phyloP scores from a whole-genome alignment of 2,329 filamentous ascomycete genomes.

The Talaromyces islandicus region DNA sequence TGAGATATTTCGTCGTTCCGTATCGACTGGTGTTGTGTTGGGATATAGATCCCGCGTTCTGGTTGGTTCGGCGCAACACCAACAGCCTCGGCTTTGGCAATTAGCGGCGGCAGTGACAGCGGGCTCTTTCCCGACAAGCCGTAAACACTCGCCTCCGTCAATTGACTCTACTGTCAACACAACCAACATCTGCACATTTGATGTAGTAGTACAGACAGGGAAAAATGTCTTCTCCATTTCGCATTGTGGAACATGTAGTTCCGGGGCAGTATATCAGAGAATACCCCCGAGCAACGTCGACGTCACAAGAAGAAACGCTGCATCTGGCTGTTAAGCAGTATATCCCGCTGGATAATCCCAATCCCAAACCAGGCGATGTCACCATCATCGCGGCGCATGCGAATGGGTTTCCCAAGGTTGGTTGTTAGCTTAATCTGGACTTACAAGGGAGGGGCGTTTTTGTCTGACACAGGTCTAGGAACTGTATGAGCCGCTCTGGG shows the following conservation, averaged over 20 bases:
- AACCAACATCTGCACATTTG: background rate
- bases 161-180: background rate
- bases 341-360: conserved; percentile 63
- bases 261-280: conserved; percentile 74
- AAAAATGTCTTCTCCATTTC: conserved; percentile 21
- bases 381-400: conserved; percentile 84
- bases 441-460: background rate
- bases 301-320: conserved; percentile 68
- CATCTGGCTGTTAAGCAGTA: conserved; percentile 82
- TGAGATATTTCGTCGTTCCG: background rate
- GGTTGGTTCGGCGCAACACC: background rate
- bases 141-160: background rate
- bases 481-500: conserved; percentile 87
- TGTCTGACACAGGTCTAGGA: conserved; percentile 50
- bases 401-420: conserved; percentile 85
- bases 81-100: background rate
- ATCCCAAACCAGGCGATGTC: conserved; percentile 66
- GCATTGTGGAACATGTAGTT: conserved; percentile 67
- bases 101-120: background rate
- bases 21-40: background rate
- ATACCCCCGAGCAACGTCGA: conserved; percentile 66
- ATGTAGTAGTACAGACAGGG: background rate
- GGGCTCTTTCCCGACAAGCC: background rate
- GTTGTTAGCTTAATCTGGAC: background rate
- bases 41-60: background rate